Conservation (phyloP, 768 basidiomycete species). For the Russula olivacea region DNA sequence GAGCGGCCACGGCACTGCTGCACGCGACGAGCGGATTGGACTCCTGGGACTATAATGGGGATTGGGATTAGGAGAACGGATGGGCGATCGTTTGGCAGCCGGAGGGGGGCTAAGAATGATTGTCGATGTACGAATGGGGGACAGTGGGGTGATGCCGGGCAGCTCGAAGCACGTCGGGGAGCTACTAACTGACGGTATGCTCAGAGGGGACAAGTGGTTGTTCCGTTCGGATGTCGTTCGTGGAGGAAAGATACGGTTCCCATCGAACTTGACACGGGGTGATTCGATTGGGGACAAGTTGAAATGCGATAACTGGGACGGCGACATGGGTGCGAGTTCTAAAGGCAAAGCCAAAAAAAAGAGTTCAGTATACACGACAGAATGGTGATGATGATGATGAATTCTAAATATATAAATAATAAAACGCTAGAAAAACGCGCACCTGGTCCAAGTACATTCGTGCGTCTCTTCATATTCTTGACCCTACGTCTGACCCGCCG, state of each 20-base stretch:
- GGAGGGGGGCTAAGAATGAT: not conserved
- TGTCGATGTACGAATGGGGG: not conserved
- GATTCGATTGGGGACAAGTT: not conserved
- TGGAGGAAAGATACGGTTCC: not conserved
- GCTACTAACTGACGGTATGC: not conserved
- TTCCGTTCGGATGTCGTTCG: not conserved
- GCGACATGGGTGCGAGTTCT: slow-evolving; percentile 8
- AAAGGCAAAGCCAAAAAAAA: not conserved
- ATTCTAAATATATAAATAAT: not conserved
- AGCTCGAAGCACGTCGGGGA: not conserved
- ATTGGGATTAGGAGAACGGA: too few species aligned
- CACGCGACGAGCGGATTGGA: not conserved
- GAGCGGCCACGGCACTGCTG: not conserved
- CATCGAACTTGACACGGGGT: not conserved
- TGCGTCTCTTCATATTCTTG: slow-evolving; percentile 1
- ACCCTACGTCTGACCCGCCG: slow-evolving; percentile 11
- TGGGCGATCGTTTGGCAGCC: not conserved
- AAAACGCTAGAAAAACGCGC: not conserved
- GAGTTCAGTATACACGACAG: not conserved
- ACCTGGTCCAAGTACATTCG: slow-evolving; percentile 18
- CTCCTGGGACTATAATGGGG: not conserved
- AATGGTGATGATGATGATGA: too few species aligned
- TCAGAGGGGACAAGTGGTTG: not conserved
- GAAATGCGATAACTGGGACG: not conserved
- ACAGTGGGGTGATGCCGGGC: not conserved